These are phyloP conservation scores for Metarhizium anisopliae DNA, from an alignment of 2,329 filamentous ascomycete species.

Conservation along the genomic window DNA sequence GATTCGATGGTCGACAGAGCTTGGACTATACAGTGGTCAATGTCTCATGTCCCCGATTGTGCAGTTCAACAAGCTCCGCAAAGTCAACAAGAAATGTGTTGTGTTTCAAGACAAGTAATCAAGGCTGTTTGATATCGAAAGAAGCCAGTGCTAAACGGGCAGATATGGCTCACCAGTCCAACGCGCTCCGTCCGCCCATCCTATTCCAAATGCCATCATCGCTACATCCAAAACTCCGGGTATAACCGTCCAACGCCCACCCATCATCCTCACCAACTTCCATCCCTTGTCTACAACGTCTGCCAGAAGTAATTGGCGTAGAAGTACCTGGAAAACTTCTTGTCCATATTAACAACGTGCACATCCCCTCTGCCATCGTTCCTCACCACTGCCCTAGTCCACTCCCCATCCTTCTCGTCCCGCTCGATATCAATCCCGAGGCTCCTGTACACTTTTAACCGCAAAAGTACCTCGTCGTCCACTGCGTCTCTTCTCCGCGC, in stretches of 20 bases:
- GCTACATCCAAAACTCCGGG: background rate
- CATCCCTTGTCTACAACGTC: constrained; percentile 46
- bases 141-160: background rate
- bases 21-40: background rate
- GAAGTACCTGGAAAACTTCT: constrained; percentile 83
- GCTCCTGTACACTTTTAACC: constrained; percentile 83
- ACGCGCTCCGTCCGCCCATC: too few species aligned
- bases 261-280: background rate
- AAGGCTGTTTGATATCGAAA: background rate
- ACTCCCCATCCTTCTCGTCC: constrained; percentile 66
- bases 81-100: too few species aligned
- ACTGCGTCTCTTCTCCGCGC: constrained; percentile 31
- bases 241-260: background rate
- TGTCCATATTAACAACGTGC: constrained; percentile 88
- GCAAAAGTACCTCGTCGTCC: constrained; percentile 59
- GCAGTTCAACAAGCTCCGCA: too few species aligned
- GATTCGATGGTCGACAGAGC: background rate
- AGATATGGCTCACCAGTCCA: background rate
- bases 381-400: constrained; percentile 74
- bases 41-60: background rate
- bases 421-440: constrained; percentile 82
- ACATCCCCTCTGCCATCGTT: constrained; percentile 86
- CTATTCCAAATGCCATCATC: background rate
- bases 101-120: too few species aligned
- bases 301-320: constrained; percentile 97